A percentile compares a stretch with the other conserved stretches of the same genome.
phyloP scores from a whole-genome alignment of 345 rosid species.

The Mercurialis annua region DNA sequence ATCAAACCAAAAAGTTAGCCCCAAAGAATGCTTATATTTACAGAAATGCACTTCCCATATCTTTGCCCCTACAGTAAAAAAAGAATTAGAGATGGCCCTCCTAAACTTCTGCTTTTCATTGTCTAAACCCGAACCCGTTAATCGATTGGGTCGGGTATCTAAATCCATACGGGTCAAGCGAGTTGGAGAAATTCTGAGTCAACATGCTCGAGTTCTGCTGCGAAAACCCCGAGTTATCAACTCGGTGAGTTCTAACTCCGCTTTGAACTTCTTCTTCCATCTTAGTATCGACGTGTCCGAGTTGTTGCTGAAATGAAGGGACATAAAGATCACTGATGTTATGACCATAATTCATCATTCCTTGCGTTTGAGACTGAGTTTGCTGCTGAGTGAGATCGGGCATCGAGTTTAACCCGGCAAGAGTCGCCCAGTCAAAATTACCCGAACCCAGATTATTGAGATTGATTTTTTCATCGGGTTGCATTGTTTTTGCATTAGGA shows the following conservation, averaged over 20 bases:
- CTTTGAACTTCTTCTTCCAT: conserved; percentile 70
- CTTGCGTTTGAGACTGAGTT: conserved; percentile 32
- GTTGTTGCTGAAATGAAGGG: conserved; percentile 31
- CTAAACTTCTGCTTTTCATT: conserved; percentile 13
- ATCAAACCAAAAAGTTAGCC: conserved; percentile 23
- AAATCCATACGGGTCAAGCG: conserved; percentile 54
- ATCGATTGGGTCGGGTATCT: conserved; percentile 45
- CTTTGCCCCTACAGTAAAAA: no score
- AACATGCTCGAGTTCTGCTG: conserved; percentile 35
- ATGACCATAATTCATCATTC: conserved; percentile 26
- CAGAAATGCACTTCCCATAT: conserved; percentile 19
- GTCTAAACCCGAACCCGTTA: conserved; percentile 51
- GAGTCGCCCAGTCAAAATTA: conserved; percentile 75
- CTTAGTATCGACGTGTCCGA: conserved; percentile 25
- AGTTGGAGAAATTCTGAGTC: conserved; percentile 37
- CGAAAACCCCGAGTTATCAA: conserved; percentile 23
- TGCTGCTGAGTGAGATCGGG: conserved; percentile 40
- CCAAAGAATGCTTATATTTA: conserved; percentile 43
- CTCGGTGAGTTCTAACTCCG: conserved; percentile 40
- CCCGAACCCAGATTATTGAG: conserved; percentile 35
- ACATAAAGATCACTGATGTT: conserved; percentile 26
- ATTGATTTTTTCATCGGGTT: conserved; percentile 44
- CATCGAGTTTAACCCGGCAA: conserved; percentile 48
- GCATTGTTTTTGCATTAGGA: conserved; percentile 46
- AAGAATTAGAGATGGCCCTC: conserved; percentile 12